Conservation (phyloP, 2,329 filamentous ascomycete genomes). For the Epicoccum sorghinum region DNA sequence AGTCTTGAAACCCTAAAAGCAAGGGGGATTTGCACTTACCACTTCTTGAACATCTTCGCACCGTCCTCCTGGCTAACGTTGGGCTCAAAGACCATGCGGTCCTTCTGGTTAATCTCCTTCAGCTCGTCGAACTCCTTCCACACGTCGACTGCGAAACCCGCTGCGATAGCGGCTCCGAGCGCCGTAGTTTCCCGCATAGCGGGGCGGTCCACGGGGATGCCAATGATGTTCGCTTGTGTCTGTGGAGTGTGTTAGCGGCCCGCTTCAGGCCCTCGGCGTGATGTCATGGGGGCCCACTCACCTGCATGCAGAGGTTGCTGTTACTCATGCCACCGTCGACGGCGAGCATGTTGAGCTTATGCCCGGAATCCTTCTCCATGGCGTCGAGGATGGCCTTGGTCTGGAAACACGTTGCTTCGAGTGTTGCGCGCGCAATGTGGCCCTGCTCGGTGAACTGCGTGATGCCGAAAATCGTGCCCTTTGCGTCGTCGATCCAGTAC, state of each 20-base stretch:
- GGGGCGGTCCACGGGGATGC: constrained; percentile 82
- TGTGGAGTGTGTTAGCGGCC: constrained; percentile 28
- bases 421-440: constrained; percentile 85
- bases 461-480: constrained; percentile 82
- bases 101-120: constrained; percentile 72
- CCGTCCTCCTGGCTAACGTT: constrained; percentile 65
- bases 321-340: constrained; percentile 92
- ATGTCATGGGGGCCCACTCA: constrained; percentile 27
- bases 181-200: constrained; percentile 91
- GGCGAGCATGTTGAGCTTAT: constrained; percentile 74
- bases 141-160: constrained; percentile 80
- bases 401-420: constrained; percentile 92
- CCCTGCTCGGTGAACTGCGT: constrained; percentile 84
- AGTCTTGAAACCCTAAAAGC: neutral
- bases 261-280: constrained; percentile 6
- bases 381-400: constrained; percentile 90
- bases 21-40: constrained; percentile 48
- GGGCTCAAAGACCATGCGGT: constrained; percentile 73
- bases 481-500: constrained; percentile 93
- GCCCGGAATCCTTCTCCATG: constrained; percentile 85
- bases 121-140: constrained; percentile 80
- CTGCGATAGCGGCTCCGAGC: constrained; percentile 85
- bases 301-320: constrained; percentile 85
- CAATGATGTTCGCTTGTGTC: constrained; percentile 85
- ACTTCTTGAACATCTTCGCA: constrained; percentile 69